A percentile compares a stretch with the other conserved stretches of the same genome.
Evolutionary conservation across 164 flowering plant species (phyloP).

Genomic region (Magnolia kwangsiensis): DNA sequence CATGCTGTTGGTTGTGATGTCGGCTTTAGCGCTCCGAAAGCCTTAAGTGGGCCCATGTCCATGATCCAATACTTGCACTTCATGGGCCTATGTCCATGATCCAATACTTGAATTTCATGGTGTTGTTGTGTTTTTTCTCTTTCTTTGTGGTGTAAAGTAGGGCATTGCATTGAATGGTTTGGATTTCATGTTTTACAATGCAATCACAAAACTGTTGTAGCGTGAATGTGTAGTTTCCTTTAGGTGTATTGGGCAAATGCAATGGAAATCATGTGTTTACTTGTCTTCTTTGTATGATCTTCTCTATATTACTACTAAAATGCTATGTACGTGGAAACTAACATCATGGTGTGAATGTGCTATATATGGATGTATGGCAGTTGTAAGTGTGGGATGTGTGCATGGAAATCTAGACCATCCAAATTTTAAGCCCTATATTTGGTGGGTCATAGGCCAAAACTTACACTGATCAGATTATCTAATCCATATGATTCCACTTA

Average conservation of each 20-base stretch:
- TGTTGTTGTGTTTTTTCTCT: not conserved
- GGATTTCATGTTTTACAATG: not conserved
- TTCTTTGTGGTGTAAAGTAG: not conserved
- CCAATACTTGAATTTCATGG: not conserved
- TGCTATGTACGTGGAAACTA: too few species aligned
- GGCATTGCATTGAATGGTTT: not conserved
- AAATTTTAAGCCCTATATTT: too few species aligned
- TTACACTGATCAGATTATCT: too few species aligned
- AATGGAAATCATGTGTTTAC: not conserved
- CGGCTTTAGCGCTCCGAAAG: constrained; percentile 50
- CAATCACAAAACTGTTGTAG: not conserved
- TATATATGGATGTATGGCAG: too few species aligned
- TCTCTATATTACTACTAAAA: too few species aligned
- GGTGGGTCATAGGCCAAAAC: too few species aligned
- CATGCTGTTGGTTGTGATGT: constrained; percentile 49
- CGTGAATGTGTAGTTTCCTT: not conserved
- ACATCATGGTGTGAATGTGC: not conserved
- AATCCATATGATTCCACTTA: too few species aligned
- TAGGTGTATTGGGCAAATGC: not conserved
- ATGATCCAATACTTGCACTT: not conserved
- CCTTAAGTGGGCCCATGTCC: constrained; percentile 2
- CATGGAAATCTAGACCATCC: too few species aligned
- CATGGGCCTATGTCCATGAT: not conserved
- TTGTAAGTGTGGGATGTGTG: too few species aligned
- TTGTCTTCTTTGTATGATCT: not conserved